A percentile compares a stretch with the other conserved stretches of the same genome.
Evolutionary conservation across 306 rosid genomes (phyloP).

Genomic region (Comarum palustre): DNA sequence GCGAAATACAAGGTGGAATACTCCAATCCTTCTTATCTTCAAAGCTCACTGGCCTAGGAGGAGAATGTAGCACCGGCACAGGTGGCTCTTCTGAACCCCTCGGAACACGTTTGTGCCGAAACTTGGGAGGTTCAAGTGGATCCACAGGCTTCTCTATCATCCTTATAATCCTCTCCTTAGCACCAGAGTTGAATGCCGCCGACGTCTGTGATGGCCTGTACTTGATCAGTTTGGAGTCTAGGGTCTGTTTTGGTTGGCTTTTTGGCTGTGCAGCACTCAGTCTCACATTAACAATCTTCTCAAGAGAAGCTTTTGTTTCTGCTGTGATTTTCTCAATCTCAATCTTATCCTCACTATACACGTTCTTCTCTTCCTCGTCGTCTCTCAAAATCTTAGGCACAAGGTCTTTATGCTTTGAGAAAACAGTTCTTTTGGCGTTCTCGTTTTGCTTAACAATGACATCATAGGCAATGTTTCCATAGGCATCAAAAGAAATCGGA

Average conservation of each 20-base stretch:
- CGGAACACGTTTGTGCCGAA: not conserved
- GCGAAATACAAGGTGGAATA: constrained; percentile 73
- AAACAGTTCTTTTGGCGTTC: not conserved
- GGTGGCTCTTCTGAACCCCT: constrained; percentile 17
- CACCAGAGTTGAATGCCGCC: not conserved
- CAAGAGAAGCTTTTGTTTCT: constrained; percentile 6
- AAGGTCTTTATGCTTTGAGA: not conserved
- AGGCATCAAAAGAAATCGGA: not conserved
- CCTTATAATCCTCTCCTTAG: constrained; percentile 1
- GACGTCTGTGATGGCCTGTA: not conserved
- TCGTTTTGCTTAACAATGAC: not conserved
- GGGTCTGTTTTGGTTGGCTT: not conserved
- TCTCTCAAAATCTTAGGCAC: not conserved
- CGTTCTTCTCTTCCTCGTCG: not conserved
- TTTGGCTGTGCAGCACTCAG: not conserved
- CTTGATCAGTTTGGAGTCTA: not conserved
- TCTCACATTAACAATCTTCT: not conserved
- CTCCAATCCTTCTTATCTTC: constrained; percentile 80
- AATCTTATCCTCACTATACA: not conserved
- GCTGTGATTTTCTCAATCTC: not conserved
- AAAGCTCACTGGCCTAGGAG: constrained; percentile 68
- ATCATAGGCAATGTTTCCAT: not conserved
- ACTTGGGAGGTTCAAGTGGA: constrained; percentile 8
- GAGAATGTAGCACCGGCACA: constrained; percentile 12
- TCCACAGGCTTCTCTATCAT: not conserved